A percentile compares a stretch with the other conserved stretches of the same genome.
phyloP scores from a whole-genome alignment of 2,329 filamentous ascomycete species.

The Verticillium longisporum region DNA sequence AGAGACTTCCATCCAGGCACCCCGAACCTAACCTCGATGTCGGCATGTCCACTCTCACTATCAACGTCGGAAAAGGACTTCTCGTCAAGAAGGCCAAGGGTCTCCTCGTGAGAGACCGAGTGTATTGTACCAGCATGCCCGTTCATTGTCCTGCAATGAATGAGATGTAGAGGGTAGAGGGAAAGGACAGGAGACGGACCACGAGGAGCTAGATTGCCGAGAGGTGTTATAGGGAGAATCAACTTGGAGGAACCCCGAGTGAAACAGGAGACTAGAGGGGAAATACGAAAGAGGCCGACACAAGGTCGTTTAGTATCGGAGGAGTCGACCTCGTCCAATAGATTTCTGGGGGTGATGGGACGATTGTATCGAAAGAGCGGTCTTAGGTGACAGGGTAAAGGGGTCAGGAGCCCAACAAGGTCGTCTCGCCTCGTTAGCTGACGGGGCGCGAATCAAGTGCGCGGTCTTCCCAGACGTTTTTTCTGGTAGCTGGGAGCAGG shows the following conservation, averaged over 20 bases:
- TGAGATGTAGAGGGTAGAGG: background rate
- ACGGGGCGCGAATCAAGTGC: background rate
- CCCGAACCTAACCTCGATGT: slow-evolving; percentile 27
- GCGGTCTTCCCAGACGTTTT: background rate
- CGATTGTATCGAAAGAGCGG: background rate
- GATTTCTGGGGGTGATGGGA: background rate
- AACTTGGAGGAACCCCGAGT: slow-evolving; percentile 3
- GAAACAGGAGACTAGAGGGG: slow-evolving; percentile 7
- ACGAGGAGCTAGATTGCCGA: slow-evolving; percentile 3
- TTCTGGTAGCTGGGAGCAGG: too few species aligned
- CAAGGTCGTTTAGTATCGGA: background rate
- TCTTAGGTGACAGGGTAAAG: background rate
- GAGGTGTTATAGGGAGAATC: background rate
- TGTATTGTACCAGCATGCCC: slow-evolving; percentile 25
- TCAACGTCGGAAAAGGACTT: slow-evolving; percentile 35
- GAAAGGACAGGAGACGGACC: slow-evolving; percentile 2
- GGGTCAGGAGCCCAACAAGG: background rate
- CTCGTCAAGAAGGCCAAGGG: slow-evolving; percentile 36
- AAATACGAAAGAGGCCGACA: slow-evolving; percentile 1
- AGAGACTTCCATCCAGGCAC: slow-evolving; percentile 23
- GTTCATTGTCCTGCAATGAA: slow-evolving; percentile 31
- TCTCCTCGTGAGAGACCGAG: slow-evolving; percentile 34
- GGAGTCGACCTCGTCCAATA: background rate
- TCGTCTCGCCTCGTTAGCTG: background rate
- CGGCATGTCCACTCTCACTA: slow-evolving; percentile 30